A percentile compares a stretch with the other conserved stretches of the same genome.
These are phyloP conservation scores for Ilyonectria robusta DNA, from an alignment of 2,329 filamentous ascomycete genomes.

Conservation along the genomic window DNA sequence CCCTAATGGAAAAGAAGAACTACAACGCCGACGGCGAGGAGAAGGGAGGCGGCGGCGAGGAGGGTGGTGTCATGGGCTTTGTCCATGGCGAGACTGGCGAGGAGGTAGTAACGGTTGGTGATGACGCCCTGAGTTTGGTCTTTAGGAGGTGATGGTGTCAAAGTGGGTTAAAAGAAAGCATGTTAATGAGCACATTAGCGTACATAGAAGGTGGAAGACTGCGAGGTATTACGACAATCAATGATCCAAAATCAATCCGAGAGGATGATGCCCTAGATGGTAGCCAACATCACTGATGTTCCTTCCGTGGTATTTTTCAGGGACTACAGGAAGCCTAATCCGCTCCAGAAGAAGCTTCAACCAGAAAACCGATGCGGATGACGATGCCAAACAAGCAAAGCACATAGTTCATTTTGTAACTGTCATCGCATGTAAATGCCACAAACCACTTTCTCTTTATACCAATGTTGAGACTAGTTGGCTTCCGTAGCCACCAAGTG, in stretches of 20 bases:
- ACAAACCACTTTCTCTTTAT: no score
- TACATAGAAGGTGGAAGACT: conserved; percentile 34
- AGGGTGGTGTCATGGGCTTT: conserved; percentile 81
- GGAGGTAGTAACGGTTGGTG: conserved; percentile 88
- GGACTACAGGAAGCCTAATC: background rate
- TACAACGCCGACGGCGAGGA: no score
- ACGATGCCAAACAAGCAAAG: background rate
- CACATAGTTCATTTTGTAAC: no score
- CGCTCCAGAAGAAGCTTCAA: background rate
- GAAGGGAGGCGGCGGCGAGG: no score
- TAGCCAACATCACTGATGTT: background rate
- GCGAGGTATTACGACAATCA: conserved; percentile 39
- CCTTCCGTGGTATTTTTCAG: background rate
- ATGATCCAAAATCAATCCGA: conserved; percentile 45
- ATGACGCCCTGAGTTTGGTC: conserved; percentile 81
- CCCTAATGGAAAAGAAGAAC: no score
- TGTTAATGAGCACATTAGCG: conserved; percentile 27
- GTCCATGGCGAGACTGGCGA: conserved; percentile 84
- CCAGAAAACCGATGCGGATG: background rate
- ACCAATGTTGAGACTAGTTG: background rate
- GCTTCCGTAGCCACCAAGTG: background rate
- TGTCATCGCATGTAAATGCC: background rate
- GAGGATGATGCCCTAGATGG: conserved; percentile 40
- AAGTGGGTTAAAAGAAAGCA: conserved; percentile 15
- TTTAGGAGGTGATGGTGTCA: conserved; percentile 67